Evolutionary conservation across 371 early-diverging fungal genomes (phyloP).

Genomic region (Lichtheimia hyalospora): DNA sequence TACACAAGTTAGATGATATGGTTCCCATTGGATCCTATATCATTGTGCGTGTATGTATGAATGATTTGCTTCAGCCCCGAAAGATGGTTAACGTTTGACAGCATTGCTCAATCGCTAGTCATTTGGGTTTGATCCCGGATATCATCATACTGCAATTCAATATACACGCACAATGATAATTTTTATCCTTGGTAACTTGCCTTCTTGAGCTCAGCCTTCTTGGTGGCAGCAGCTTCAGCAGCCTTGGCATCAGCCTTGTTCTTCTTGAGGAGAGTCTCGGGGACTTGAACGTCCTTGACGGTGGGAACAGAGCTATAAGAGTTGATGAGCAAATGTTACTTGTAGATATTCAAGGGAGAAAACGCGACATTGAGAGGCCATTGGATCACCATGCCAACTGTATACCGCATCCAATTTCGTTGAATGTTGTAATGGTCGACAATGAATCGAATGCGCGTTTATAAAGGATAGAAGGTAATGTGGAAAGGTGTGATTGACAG

Average conservation of each 20-base stretch:
- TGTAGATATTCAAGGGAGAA: too few species aligned
- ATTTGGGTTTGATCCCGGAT: constrained; percentile 9
- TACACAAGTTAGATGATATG: constrained; percentile 36
- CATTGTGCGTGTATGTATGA: background rate
- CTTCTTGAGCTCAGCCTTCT: constrained; percentile 64
- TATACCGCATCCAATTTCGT: too few species aligned
- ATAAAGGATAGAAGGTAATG: too few species aligned
- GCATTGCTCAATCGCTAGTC: constrained; percentile 47
- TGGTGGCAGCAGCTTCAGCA: constrained; percentile 71
- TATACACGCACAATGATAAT: too few species aligned
- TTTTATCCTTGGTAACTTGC: constrained; percentile 35
- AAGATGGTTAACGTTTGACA: constrained; percentile 67
- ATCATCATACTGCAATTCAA: constrained; percentile 6
- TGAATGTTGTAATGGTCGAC: too few species aligned
- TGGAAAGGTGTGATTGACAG: too few species aligned
- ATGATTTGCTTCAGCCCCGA: constrained; percentile 59
- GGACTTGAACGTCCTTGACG: constrained; percentile 74
- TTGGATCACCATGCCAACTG: too few species aligned
- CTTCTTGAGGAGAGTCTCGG: constrained; percentile 98
- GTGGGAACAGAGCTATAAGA: constrained; percentile 55
- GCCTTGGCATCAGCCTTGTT: constrained; percentile 87
- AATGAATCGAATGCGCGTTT: too few species aligned
- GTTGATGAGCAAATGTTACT: too few species aligned
- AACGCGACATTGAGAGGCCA: too few species aligned
- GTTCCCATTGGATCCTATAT: background rate